phyloP scores from a whole-genome alignment of 2,329 filamentous ascomycete species.

The Coniella lustricola region DNA sequence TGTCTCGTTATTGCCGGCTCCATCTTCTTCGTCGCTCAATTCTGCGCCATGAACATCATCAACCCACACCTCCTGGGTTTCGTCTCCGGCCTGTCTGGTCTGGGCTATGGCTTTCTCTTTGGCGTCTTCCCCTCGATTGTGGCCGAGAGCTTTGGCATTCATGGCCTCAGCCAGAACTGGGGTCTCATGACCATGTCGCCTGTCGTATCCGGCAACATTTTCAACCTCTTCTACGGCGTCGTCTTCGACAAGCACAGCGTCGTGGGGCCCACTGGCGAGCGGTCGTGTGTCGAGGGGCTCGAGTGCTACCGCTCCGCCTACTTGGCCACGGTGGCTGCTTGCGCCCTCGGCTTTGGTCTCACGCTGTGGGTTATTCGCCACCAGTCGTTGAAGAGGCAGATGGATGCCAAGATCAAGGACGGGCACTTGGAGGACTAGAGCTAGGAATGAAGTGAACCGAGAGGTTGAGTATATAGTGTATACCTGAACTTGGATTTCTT shows the following conservation, averaged over 20 bases:
- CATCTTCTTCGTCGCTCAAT: conserved; percentile 73
- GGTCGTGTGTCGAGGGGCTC: conserved; percentile 69
- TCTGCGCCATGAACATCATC: conserved; percentile 65
- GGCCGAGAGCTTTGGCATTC: conserved; percentile 84
- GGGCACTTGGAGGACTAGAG: conserved; percentile 28
- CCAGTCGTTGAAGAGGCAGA: conserved; percentile 37
- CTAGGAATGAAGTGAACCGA: too few relatives aligned
- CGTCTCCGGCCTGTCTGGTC: conserved; percentile 75
- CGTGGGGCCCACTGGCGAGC: conserved; percentile 59
- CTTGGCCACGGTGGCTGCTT: conserved; percentile 66
- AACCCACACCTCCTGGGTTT: conserved; percentile 71
- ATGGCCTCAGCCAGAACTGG: conserved; percentile 91
- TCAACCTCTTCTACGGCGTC: conserved; percentile 83
- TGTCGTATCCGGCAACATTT: conserved; percentile 80
- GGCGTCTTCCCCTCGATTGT: conserved; percentile 87
- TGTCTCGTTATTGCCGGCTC: conserved; percentile 71
- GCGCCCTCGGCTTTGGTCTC: conserved; percentile 59
- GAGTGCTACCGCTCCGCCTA: conserved; percentile 79
- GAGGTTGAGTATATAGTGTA: too few relatives aligned
- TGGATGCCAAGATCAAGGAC: conserved; percentile 30
- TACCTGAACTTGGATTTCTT: too few relatives aligned
- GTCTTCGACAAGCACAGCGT: conserved; percentile 78
- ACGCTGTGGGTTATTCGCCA: conserved; percentile 64
- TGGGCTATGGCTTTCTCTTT: conserved; percentile 90
- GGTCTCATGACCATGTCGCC: conserved; percentile 88